A percentile compares a stretch with the other conserved stretches of the same genome.
These are phyloP conservation scores for Aspergillus baeticus DNA, from an alignment of 495 filamentous ascomycete genomes.

Conservation along the genomic window DNA sequence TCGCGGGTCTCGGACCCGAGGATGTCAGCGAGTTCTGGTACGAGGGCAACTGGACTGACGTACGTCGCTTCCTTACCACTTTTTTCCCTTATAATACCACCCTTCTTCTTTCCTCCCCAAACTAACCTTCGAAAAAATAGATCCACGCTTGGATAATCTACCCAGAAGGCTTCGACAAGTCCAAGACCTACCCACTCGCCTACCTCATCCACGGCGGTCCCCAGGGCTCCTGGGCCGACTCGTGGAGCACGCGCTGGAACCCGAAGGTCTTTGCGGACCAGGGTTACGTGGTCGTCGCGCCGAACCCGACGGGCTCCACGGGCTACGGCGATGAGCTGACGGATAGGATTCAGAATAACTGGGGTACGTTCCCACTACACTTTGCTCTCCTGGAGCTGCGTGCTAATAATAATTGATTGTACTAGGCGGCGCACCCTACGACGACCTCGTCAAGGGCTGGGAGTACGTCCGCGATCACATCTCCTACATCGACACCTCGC, in stretches of 20 bases:
- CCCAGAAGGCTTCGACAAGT: slow-evolving; percentile 43
- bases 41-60: slow-evolving; percentile 36
- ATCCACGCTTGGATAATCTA: slow-evolving; percentile 52
- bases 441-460: slow-evolving; percentile 53
- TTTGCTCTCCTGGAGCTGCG: too few species aligned
- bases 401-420: background rate
- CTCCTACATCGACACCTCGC: slow-evolving; percentile 47
- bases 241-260: slow-evolving; percentile 53
- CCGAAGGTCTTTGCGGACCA: slow-evolving; percentile 54
- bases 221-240: slow-evolving; percentile 47
- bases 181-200: slow-evolving; percentile 49
- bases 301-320: slow-evolving; percentile 52
- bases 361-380: slow-evolving; percentile 32
- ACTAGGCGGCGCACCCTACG: slow-evolving; percentile 46
- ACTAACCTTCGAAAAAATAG: slow-evolving; percentile 7
- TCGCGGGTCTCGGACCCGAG: slow-evolving; percentile 26
- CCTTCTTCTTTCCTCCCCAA: background rate
- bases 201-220: slow-evolving; percentile 55
- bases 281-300: slow-evolving; percentile 55
- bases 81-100: too few species aligned
- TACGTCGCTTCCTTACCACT: too few species aligned
- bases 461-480: slow-evolving; percentile 50
- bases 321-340: slow-evolving; percentile 50
- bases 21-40: slow-evolving; percentile 41
- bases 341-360: slow-evolving; percentile 47